phyloP scores from a whole-genome alignment of 441 rosid genomes.

The Kokia cookei region DNA sequence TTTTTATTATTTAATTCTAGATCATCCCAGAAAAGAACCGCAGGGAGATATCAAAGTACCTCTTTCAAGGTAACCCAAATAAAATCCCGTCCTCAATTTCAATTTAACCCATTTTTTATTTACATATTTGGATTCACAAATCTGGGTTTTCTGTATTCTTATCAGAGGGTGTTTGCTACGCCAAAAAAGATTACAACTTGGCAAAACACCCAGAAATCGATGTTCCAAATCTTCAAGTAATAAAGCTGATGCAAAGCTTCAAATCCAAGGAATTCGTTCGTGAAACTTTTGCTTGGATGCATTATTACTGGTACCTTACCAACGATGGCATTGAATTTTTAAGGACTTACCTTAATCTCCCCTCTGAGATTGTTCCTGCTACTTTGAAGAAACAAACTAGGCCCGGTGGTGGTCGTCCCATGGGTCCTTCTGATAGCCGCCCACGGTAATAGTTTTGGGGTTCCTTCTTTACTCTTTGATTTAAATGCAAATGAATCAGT shows the following conservation, averaged over 20 bases:
- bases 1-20: conserved; percentile 17
- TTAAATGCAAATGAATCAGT: background rate
- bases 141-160: background rate
- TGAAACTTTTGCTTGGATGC: conserved; percentile 99
- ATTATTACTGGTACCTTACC: conserved; percentile 90
- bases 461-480: background rate
- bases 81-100: background rate
- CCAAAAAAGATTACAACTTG: conserved; percentile 79
- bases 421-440: conserved; percentile 82
- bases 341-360: conserved; percentile 77
- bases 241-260: conserved; percentile 94
- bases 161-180: conserved; percentile 85
- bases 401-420: conserved; percentile 69
- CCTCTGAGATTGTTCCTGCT: conserved; percentile 94
- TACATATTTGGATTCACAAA: background rate
- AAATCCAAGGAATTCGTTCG: conserved; percentile 90
- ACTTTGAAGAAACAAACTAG: conserved; percentile 82
- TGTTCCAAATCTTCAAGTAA: conserved; percentile 89
- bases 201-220: conserved; percentile 85
- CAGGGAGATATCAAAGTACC: conserved; percentile 87
- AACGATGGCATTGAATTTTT: conserved; percentile 87
- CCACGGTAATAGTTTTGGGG: conserved; percentile 52
- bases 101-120: background rate
- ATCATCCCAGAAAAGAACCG: conserved; percentile 88
- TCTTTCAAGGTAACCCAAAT: conserved; percentile 58